Percentiles rank a stretch among this genome's conserved stretches.
These are phyloP conservation scores for Aspergillus melleus DNA, from an alignment of 2,329 filamentous ascomycete genomes.

Conservation along the genomic window DNA sequence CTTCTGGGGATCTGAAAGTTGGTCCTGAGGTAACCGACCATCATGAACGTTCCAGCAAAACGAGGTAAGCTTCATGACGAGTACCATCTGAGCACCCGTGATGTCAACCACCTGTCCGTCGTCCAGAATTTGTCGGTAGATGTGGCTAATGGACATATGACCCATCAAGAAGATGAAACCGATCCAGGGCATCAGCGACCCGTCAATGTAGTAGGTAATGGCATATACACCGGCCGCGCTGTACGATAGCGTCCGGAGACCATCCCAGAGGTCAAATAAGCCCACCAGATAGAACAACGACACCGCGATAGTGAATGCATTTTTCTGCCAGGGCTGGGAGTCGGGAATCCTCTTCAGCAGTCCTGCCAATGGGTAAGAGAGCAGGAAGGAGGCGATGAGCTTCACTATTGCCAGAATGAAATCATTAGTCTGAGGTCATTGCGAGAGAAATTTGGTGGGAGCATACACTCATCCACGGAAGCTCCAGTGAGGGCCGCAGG, in stretches of 20 bases:
- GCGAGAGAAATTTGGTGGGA: slow-evolving; percentile 2
- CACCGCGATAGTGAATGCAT: slow-evolving; percentile 77
- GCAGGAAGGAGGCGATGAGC: slow-evolving; percentile 82
- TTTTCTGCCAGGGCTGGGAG: slow-evolving; percentile 78
- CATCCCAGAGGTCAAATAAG: slow-evolving; percentile 88
- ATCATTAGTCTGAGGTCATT: background rate
- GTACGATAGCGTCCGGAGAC: slow-evolving; percentile 74
- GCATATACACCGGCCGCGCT: slow-evolving; percentile 77
- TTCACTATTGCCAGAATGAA: slow-evolving; percentile 65
- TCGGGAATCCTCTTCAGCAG: slow-evolving; percentile 90
- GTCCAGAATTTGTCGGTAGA: slow-evolving; percentile 72
- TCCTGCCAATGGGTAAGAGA: slow-evolving; percentile 89
- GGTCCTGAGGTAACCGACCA: slow-evolving; percentile 73
- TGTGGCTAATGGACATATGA: slow-evolving; percentile 89
- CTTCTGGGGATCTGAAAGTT: slow-evolving; percentile 84
- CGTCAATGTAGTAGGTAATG: slow-evolving; percentile 80
- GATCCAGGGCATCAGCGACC: slow-evolving; percentile 96
- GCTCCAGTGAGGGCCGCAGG: slow-evolving; percentile 59
- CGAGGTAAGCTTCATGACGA: slow-evolving; percentile 94
- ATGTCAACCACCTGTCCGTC: slow-evolving; percentile 74
- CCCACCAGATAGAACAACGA: slow-evolving; percentile 90
- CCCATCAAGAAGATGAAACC: slow-evolving; percentile 93
- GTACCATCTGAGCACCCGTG: slow-evolving; percentile 93
- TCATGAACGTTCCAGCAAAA: slow-evolving; percentile 99
- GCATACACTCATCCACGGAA: slow-evolving; percentile 63